Evolutionary conservation across 176 grass and related monocot genomes (phyloP), one percentile per base, ranked within the genome.

Genomic region (Areca catechu): DNA sequence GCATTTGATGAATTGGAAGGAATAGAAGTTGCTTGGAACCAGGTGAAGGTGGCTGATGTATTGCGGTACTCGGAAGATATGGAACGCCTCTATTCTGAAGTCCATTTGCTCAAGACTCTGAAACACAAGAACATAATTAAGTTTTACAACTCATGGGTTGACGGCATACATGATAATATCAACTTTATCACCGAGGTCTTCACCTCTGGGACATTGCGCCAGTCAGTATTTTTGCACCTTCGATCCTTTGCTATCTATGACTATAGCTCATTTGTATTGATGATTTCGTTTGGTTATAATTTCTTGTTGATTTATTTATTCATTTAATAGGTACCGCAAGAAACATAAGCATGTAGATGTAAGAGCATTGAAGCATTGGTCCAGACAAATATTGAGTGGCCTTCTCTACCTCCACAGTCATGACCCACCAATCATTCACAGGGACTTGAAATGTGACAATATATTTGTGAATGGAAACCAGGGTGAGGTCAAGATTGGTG

Each of bases 171-270:
- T 50, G 77, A 79, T 49, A 79, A 85, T 49, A 82, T 89, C 30
- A 89, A 89, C 49, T 85, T 89, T 63, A 89, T 90, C 49, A 90
- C 86, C 0, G 86, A 90, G 68, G 86, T 90, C 74, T 85, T 90
- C 74, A 90, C 81, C 12, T 90, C 86, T 19, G 82, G 86, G 60
- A 90, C 81, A 51, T 57, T 90, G 50, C 86, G 82, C 63, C 86
- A 90, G 86, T 90, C 14, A 0, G 80, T 87, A 9, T 30, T 64
- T 29, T 67, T 30, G 18, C 48, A 30, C 53, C 56, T 2, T 12
- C 6, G 7, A 43, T 20, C 20, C 24, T 16, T 18, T 7, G 49
- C 6, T 70, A 3, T 34, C 25, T 60, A 10, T 22, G 19, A 20
- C 15, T 14, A 7, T 47, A 47, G 70, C 21, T 49, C 65, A 19